Evolutionary conservation across 306 rosid genomes (phyloP).

Genomic region (Leucaena leucocephala): DNA sequence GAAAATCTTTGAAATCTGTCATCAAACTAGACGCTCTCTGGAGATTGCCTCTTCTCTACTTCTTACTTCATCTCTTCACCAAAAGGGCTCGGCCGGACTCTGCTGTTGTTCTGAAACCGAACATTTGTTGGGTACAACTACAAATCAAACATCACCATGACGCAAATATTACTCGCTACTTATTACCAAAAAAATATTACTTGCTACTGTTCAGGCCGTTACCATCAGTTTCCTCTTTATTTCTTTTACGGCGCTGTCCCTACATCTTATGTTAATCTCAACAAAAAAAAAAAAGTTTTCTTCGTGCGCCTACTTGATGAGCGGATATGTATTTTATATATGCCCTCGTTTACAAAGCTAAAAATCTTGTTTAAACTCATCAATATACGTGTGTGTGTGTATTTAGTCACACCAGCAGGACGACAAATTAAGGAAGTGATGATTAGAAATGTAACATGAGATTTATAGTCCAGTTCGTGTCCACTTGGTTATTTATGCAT

Average conservation of each 20-base stretch:
- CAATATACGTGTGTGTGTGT: no score
- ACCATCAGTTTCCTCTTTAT: neutral
- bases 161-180: neutral
- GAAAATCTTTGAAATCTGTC: no score
- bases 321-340: neutral
- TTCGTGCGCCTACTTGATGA: neutral
- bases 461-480: neutral
- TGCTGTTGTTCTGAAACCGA: neutral
- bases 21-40: neutral
- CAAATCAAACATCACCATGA: neutral
- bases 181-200: no score
- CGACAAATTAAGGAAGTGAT: neutral
- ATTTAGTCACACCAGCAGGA: neutral
- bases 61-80: neutral
- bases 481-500: neutral
- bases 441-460: conserved; percentile 6
- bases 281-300: neutral
- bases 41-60: neutral
- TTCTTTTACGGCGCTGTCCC: neutral
- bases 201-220: neutral
- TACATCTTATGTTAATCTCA: neutral
- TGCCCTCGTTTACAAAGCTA: neutral
- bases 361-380: neutral
- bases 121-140: conserved; percentile 1
- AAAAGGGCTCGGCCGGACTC: neutral